Conservation (phyloP, 441 rosid genomes). For the Monsonia emarginata region DNA sequence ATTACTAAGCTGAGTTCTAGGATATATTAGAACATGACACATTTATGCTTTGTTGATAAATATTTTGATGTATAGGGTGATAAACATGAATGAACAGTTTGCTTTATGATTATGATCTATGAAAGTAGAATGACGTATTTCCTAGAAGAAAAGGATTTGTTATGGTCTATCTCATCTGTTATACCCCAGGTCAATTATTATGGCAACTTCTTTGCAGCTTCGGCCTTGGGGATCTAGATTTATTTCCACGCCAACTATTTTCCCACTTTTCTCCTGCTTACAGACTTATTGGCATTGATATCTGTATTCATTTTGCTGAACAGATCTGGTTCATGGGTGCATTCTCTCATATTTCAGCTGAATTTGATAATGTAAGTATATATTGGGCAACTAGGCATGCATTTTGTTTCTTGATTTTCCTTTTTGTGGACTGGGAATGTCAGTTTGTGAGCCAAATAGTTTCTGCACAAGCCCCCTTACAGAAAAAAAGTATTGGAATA, state of each 20-base stretch:
- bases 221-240: background rate
- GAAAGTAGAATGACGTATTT: background rate
- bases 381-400: background rate
- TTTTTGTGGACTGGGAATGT: slow-evolving; percentile 4
- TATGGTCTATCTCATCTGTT: background rate
- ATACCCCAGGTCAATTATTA: background rate
- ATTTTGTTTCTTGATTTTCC: slow-evolving; percentile 5
- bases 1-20: too few species aligned
- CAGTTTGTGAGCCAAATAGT: background rate
- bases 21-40: too few species aligned
- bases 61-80: background rate
- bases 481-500: too few species aligned
- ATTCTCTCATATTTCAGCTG: slow-evolving; percentile 77
- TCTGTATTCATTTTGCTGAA: background rate
- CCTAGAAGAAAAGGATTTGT: background rate
- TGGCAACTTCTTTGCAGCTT: background rate
- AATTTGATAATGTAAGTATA: slow-evolving; percentile 64
- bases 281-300: background rate
- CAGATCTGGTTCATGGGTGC: slow-evolving; percentile 87
- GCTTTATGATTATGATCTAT: background rate
- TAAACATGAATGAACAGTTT: background rate
- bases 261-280: slow-evolving; percentile 3
- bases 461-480: background rate
- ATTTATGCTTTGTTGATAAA: too few species aligned
- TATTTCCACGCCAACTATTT: background rate